Conservation (phyloP, 306 rosid genomes). For the Gillenia trifoliata region DNA sequence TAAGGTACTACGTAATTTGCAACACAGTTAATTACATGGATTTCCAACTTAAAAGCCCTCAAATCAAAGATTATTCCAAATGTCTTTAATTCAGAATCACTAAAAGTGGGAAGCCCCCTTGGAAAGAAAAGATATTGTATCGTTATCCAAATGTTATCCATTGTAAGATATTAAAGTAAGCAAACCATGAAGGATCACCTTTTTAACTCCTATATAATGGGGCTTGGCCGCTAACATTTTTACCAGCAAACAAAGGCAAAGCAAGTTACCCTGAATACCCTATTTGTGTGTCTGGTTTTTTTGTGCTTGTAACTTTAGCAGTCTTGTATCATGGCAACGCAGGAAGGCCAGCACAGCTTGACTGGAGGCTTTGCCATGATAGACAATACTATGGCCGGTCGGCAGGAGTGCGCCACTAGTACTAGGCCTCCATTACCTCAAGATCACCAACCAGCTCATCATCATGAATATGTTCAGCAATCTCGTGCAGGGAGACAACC, state of each 20-base stretch:
- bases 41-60: background rate
- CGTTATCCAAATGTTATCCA: background rate
- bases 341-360: conserved; percentile 12
- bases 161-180: background rate
- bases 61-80: background rate
- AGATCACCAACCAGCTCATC: background rate
- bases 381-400: conserved; percentile 21
- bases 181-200: background rate
- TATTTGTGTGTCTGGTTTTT: background rate
- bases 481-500: too few relatives aligned
- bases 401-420: too few relatives aligned
- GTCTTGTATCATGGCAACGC: background rate
- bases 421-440: background rate
- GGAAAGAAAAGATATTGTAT: background rate
- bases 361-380: conserved; percentile 27
- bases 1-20: background rate
- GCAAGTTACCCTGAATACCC: background rate
- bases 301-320: background rate
- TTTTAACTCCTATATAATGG: conserved; percentile 6
- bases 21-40: background rate
- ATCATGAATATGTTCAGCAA: background rate
- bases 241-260: background rate
- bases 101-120: background rate
- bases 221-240: background rate
- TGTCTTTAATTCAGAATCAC: background rate